A percentile compares a stretch with the other conserved stretches of the same genome.
Evolutionary conservation across 495 filamentous ascomycete species (phyloP).

Genomic region (Penicillium waksmanii): DNA sequence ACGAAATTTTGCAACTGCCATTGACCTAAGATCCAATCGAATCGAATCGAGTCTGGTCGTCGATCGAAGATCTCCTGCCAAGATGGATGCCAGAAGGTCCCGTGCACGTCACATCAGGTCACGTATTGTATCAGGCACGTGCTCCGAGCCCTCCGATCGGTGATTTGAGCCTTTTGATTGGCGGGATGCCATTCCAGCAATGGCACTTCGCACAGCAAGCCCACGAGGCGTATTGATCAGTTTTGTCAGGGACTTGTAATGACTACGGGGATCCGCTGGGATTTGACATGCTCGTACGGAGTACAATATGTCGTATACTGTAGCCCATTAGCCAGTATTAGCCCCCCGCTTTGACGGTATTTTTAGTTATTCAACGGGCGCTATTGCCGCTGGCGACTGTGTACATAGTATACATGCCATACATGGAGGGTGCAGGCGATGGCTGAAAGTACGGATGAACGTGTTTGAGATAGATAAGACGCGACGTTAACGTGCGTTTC

Average conservation of each 20-base stretch:
- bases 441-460: background rate
- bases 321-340: no score
- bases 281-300: no score
- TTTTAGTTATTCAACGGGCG: background rate
- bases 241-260: slow-evolving; percentile 12
- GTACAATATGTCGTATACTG: no score
- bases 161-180: slow-evolving; percentile 18
- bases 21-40: background rate
- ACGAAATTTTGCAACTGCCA: no score
- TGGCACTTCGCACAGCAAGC: slow-evolving; percentile 6
- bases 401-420: no score
- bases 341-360: background rate
- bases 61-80: slow-evolving; percentile 3
- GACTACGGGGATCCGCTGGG: background rate
- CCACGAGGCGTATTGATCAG: slow-evolving; percentile 7
- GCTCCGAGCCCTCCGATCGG: slow-evolving; percentile 1
- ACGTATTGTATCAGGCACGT: slow-evolving; percentile 19
- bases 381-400: background rate
- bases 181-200: slow-evolving; percentile 33
- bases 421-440: background rate
- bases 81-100: background rate
- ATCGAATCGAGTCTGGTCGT: background rate
- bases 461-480: background rate
- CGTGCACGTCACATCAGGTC: slow-evolving; percentile 12
- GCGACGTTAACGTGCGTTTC: slow-evolving; percentile 1